Percentiles rank a stretch among this genome's conserved stretches.
Evolutionary conservation across 2,329 filamentous ascomycete species (phyloP).

Genomic region (Dactylonectria macrodidyma): DNA sequence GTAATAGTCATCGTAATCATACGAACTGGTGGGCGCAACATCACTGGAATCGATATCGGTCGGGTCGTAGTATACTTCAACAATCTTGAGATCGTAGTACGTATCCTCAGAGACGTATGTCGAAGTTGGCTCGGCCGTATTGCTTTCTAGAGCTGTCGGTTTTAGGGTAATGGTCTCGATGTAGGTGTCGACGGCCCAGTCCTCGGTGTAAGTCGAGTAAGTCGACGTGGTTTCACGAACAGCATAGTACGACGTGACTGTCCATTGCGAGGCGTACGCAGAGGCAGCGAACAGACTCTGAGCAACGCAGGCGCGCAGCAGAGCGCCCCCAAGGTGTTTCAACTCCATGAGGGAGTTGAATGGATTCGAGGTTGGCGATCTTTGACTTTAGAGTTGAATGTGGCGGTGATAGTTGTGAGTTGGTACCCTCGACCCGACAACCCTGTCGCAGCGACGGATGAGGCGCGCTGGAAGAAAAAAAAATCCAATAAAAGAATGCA

Average conservation of each 20-base stretch:
- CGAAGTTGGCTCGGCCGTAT: conserved; percentile 2
- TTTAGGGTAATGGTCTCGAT: conserved; percentile 32
- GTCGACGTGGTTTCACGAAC: conserved; percentile 24
- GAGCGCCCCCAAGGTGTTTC: conserved; percentile 2
- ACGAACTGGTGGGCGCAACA: conserved; percentile 26
- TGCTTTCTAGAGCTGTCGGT: conserved; percentile 26
- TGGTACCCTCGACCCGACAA: too few relatives aligned
- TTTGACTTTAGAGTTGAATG: too few relatives aligned
- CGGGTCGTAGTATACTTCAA: conserved; percentile 32
- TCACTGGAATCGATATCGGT: conserved; percentile 28
- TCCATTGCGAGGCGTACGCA: conserved; percentile 29
- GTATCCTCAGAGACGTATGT: conserved; percentile 24
- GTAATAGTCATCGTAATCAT: conserved; percentile 16
- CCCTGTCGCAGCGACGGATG: too few relatives aligned
- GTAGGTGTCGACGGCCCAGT: conserved; percentile 22
- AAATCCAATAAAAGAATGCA: background rate
- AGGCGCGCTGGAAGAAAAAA: too few relatives aligned
- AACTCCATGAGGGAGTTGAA: background rate
- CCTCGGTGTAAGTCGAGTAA: conserved; percentile 18
- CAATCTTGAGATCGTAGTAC: conserved; percentile 37
- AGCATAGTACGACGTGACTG: conserved; percentile 39
- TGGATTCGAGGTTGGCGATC: too few relatives aligned
- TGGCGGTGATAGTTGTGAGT: too few relatives aligned
- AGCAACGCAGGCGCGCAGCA: conserved; percentile 11
- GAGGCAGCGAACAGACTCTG: conserved; percentile 20